Conservation (phyloP, 441 rosid genomes). For the Euphorbia corollata region DNA sequence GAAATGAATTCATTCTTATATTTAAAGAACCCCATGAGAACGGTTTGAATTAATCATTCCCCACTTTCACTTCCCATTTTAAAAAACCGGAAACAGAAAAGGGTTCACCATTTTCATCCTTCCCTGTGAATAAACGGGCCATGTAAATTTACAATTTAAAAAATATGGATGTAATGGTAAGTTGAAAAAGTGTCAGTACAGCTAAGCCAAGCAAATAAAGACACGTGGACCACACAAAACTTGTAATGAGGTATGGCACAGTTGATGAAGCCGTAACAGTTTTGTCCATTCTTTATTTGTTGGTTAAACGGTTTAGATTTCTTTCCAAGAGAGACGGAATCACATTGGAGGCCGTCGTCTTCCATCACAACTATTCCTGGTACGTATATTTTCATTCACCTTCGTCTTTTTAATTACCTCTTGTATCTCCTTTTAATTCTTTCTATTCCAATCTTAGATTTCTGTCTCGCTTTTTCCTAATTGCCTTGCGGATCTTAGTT, state of each 20-base stretch:
- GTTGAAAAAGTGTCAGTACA: too few relatives aligned
- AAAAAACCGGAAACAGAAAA: too few relatives aligned
- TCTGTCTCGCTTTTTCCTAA: neutral
- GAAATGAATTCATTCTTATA: too few relatives aligned
- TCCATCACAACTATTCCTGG: neutral
- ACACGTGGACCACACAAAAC: conserved; percentile 5
- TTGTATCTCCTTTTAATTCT: neutral
- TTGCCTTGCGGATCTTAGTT: conserved; percentile 1
- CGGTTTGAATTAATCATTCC: too few relatives aligned
- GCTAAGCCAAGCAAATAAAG: too few relatives aligned
- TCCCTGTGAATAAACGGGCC: too few relatives aligned
- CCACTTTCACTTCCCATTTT: too few relatives aligned
- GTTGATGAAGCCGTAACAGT: neutral
- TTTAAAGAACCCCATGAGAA: too few relatives aligned
- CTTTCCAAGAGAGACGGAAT: neutral
- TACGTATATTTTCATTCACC: conserved; percentile 1
- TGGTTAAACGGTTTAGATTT: neutral
- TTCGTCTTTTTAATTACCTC: neutral
- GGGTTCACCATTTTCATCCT: too few relatives aligned
- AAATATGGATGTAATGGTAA: too few relatives aligned
- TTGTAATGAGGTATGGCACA: neutral
- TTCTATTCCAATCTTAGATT: neutral
- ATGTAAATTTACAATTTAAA: too few relatives aligned
- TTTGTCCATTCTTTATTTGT: neutral
- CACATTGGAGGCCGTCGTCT: neutral